These are phyloP conservation scores for Tricholomella constricta DNA, from an alignment of 768 basidiomycete species.

Conservation along the genomic window DNA sequence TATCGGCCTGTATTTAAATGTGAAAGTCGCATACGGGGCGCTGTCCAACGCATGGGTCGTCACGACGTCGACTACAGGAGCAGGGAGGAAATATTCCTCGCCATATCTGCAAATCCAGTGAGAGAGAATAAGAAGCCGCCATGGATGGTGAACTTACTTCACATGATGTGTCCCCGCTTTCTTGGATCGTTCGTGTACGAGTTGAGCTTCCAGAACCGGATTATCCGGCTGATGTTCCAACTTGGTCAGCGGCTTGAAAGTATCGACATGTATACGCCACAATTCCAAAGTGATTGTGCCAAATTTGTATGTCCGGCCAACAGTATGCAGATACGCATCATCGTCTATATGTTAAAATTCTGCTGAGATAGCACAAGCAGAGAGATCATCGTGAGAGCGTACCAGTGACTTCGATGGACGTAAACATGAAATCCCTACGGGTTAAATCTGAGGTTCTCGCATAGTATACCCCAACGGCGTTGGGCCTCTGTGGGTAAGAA, in stretches of 20 bases:
- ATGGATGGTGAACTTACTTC: conserved; percentile 16
- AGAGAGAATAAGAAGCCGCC: not conserved
- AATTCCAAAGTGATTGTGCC: conserved; percentile 35
- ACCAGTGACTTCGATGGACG: conserved; percentile 10
- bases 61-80: conserved; percentile 32
- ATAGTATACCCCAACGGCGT: conserved; percentile 20
- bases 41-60: conserved; percentile 22
- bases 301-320: conserved; percentile 18
- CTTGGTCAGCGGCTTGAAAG: conserved; percentile 23
- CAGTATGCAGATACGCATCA: conserved; percentile 15
- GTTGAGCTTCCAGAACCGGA: conserved; percentile 25
- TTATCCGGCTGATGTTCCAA: conserved; percentile 27
- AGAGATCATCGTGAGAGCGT: conserved; percentile 19
- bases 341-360: conserved; percentile 2
- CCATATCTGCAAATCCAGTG: conserved; percentile 25
- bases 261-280: conserved; percentile 28
- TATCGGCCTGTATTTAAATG: conserved; percentile 37
- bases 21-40: conserved; percentile 30
- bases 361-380: conserved; percentile 21
- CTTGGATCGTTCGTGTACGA: conserved; percentile 36
- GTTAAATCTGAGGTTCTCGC: conserved; percentile 10
- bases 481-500: conserved; percentile 22
- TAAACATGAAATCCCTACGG: conserved; percentile 12
- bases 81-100: conserved; percentile 30
- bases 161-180: conserved; percentile 37